Conservation (phyloP, 805 yeast species). For the Starmerella vitae region DNA sequence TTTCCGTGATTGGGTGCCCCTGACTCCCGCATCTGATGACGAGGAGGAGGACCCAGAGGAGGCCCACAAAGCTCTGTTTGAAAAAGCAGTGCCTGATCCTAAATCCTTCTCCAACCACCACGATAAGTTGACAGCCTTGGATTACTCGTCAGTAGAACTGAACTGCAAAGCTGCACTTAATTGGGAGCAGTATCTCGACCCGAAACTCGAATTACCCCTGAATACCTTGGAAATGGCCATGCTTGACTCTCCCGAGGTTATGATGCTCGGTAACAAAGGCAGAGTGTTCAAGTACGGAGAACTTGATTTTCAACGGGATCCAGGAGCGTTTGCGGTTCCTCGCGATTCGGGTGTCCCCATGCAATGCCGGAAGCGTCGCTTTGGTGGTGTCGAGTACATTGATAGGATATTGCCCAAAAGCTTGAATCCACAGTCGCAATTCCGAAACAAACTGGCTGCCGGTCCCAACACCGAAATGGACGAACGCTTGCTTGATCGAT, state of each 20-base stretch:
- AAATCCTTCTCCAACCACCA: constrained; percentile 1
- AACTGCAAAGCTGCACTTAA: constrained; percentile 3
- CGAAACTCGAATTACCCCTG: constrained; percentile 4
- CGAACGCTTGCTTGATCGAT: constrained; percentile 42
- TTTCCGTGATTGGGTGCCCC: constrained; percentile 27
- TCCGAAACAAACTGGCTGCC: constrained; percentile 18
- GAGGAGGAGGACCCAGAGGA: not conserved
- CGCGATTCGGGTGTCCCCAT: constrained; percentile 3
- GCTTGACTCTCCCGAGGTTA: constrained; percentile 4
- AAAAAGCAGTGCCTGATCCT: too few relatives aligned
- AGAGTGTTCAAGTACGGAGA: constrained; percentile 3
- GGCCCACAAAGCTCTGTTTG: not conserved
- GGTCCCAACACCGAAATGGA: constrained; percentile 18
- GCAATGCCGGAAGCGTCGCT: constrained; percentile 4
- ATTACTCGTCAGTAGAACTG: not conserved
- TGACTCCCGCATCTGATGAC: not conserved
- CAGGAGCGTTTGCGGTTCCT: constrained; percentile 9
- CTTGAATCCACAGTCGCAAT: constrained; percentile 4
- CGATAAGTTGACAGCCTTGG: not conserved
- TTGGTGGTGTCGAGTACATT: constrained; percentile 4
- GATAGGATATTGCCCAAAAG: constrained; percentile 9
- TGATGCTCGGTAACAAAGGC: not conserved
- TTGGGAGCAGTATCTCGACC: not conserved
- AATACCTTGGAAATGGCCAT: not conserved
- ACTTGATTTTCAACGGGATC: constrained; percentile 13